These are phyloP conservation scores for Aquilaria malaccensis DNA, from an alignment of 345 rosid species.

Conservation along the genomic window DNA sequence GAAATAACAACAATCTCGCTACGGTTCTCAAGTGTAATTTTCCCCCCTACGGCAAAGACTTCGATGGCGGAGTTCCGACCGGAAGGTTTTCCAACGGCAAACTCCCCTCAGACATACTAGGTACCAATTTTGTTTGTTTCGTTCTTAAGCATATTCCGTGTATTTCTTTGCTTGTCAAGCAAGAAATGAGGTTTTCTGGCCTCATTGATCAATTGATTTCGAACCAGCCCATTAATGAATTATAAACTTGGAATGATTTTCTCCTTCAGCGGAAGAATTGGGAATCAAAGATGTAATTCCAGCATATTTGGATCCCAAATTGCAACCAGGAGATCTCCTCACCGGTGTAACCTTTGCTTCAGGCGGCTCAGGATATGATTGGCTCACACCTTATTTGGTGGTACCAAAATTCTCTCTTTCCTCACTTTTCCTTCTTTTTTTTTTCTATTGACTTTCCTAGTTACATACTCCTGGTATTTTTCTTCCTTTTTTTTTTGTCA, in stretches of 20 bases:
- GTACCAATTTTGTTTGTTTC: constrained; percentile 18
- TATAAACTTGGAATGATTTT: neutral
- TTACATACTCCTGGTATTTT: neutral
- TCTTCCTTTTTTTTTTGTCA: neutral
- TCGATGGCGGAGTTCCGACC: constrained; percentile 45
- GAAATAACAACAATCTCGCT: constrained; percentile 60
- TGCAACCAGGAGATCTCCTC: constrained; percentile 42
- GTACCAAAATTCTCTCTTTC: constrained; percentile 17
- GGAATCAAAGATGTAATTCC: constrained; percentile 60
- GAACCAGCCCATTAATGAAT: neutral
- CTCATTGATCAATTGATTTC: neutral
- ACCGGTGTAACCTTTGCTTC: constrained; percentile 84
- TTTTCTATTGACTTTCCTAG: neutral
- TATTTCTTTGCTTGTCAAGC: neutral
- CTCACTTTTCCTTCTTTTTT: neutral
- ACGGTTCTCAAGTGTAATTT: constrained; percentile 53
- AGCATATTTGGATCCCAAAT: constrained; percentile 47
- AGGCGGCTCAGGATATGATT: constrained; percentile 73
- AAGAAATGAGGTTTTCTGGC: neutral
- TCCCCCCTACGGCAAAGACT: constrained; percentile 65
- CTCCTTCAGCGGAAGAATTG: constrained; percentile 46
- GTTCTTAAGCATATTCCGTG: neutral
- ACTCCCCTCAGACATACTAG: constrained; percentile 64
- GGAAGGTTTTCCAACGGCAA: constrained; percentile 80
- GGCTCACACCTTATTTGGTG: constrained; percentile 43